Conservation (phyloP, 2,329 filamentous ascomycete species). For the Colletotrichum trifolii region DNA sequence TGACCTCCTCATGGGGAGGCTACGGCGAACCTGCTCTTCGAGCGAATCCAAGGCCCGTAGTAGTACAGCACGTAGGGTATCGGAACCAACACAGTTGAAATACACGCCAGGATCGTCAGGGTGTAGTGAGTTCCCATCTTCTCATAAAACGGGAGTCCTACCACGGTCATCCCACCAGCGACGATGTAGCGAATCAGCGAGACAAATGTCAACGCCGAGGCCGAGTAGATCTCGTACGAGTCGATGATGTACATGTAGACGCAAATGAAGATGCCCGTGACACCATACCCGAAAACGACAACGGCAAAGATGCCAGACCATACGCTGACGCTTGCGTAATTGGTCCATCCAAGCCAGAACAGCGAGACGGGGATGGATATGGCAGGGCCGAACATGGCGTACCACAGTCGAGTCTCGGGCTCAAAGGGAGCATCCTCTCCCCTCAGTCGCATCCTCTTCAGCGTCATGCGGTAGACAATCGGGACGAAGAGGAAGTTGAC, state of each 20-base stretch:
- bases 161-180: slow-evolving; percentile 49
- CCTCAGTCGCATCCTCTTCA: not conserved
- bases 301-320: slow-evolving; percentile 58
- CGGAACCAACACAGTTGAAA: slow-evolving; percentile 42
- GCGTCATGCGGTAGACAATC: slow-evolving; percentile 47
- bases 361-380: slow-evolving; percentile 54
- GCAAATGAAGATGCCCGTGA: slow-evolving; percentile 52
- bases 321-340: slow-evolving; percentile 52
- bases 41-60: slow-evolving; percentile 37
- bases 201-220: slow-evolving; percentile 47
- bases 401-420: slow-evolving; percentile 54
- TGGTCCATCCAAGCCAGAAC: slow-evolving; percentile 64
- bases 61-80: slow-evolving; percentile 45
- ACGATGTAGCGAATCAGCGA: slow-evolving; percentile 45
- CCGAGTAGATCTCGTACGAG: slow-evolving; percentile 47
- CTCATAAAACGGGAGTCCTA: slow-evolving; percentile 47
- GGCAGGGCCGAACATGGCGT: slow-evolving; percentile 55
- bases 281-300: slow-evolving; percentile 56
- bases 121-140: slow-evolving; percentile 48
- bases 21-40: slow-evolving; percentile 24
- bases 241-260: slow-evolving; percentile 52
- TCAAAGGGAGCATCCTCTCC: slow-evolving; percentile 44
- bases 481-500: slow-evolving; percentile 47
- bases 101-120: slow-evolving; percentile 46
- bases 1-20: too few species aligned